Evolutionary conservation across 495 filamentous ascomycete genomes (phyloP).

Genomic region (Trichoderma erinaceum): DNA sequence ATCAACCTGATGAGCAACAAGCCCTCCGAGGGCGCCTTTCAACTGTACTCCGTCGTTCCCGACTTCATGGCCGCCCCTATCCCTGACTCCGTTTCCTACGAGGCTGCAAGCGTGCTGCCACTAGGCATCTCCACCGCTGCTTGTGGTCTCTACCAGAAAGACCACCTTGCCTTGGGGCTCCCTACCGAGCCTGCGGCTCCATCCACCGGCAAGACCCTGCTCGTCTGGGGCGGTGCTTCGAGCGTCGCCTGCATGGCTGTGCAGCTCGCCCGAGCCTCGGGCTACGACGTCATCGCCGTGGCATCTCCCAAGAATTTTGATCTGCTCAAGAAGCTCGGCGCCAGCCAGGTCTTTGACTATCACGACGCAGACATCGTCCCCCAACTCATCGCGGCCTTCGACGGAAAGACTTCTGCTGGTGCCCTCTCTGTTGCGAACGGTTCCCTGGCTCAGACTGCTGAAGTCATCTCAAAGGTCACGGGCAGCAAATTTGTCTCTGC

Average conservation of each 20-base stretch:
- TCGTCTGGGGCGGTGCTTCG: slow-evolving; percentile 55
- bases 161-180: slow-evolving; percentile 28
- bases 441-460: no score
- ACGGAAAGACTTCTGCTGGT: no score
- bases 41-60: slow-evolving; percentile 32
- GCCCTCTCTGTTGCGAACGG: no score
- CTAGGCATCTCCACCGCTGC: slow-evolving; percentile 42
- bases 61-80: slow-evolving; percentile 27
- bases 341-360: slow-evolving; percentile 52
- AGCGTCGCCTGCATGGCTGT: slow-evolving; percentile 55
- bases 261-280: slow-evolving; percentile 52
- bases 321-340: slow-evolving; percentile 47
- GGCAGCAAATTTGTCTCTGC: no score
- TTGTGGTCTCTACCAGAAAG: slow-evolving; percentile 35
- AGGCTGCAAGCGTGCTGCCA: slow-evolving; percentile 42
- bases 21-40: slow-evolving; percentile 32
- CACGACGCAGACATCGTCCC: slow-evolving; percentile 24
- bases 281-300: slow-evolving; percentile 51
- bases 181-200: slow-evolving; percentile 20
- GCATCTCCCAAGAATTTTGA: slow-evolving; percentile 46
- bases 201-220: slow-evolving; percentile 27
- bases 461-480: no score
- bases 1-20: slow-evolving; percentile 22
- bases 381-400: no score
- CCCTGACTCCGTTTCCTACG: slow-evolving; percentile 36